Evolutionary conservation across 2,329 filamentous ascomycete species (phyloP), one percentile per base, ranked within the genome.

Genomic region (Diaporthe nobilis): DNA sequence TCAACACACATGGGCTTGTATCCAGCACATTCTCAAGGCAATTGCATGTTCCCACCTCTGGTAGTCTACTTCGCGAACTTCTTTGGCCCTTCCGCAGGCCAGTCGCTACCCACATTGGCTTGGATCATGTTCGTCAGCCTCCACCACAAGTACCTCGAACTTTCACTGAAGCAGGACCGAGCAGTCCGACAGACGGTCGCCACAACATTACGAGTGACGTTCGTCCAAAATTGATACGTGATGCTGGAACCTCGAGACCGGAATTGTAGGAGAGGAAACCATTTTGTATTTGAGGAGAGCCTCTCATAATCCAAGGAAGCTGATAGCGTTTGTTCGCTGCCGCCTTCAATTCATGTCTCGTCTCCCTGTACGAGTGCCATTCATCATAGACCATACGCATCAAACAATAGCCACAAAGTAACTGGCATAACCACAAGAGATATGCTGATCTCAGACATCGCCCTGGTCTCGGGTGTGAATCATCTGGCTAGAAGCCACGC

Each of bases 311-410:
- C 31, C n/a, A 20, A 25, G 25, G 13, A 20, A n/a, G 20, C 22
- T 28, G 28, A 47, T 10, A 4, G 28, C 51, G 9, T 37, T 58
- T 13, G 44, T 51, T 42, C 12, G 28, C 5, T 17, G 12, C 44
- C 8, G 55, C 12, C n/a, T 31, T 47, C 28, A 12, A 20, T 60
- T 42, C 15, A 55, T 37, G 58, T 73, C 60, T 47, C 34, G 60
- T 75, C 53, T 75, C 22, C 53, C 37, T 25, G 28, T 34, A 53
- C 39, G 31, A 44, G 42, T 58, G 39, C 49, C 25, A 37, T 31
- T 44, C 13, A 17, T 65, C 28, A 39, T n/a, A 17, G 28, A 28
- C 37, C 3, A 61, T 8, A 15, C 13, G 28, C 37, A 51, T 9
- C 17, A 31, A n/a, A 42, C 39, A 20, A 42, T 15, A 60, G 31